A percentile compares a stretch with the other conserved stretches of the same genome.
Evolutionary conservation across 2,329 filamentous ascomycete genomes (phyloP).

Genomic region (Microcyclospora pomicola): DNA sequence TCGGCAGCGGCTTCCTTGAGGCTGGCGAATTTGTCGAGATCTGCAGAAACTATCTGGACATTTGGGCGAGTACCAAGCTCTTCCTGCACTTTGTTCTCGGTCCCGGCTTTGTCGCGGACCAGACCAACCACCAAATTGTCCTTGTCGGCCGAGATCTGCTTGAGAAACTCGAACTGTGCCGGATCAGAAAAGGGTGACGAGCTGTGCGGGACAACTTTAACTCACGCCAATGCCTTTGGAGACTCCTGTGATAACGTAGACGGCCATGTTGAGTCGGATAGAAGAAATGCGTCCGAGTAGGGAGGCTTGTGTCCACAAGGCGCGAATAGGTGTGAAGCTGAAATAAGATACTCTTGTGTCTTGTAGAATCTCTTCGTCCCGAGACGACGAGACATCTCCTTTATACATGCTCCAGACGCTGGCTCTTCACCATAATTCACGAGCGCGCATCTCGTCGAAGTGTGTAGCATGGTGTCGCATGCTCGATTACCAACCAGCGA

Average conservation of each 20-base stretch:
- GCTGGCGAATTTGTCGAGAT: constrained; percentile 28
- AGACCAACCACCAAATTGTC: constrained; percentile 23
- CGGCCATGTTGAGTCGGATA: not conserved
- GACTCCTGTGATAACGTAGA: not conserved
- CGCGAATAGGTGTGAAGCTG: too few species aligned
- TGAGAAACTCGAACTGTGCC: constrained; percentile 17
- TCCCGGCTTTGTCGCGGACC: constrained; percentile 19
- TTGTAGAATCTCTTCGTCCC: too few species aligned
- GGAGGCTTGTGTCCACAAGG: too few species aligned
- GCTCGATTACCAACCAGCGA: too few species aligned
- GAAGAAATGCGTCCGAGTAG: not conserved
- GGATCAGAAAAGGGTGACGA: not conserved
- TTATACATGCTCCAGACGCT: too few species aligned
- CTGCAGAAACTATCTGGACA: constrained; percentile 34
- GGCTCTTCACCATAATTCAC: too few species aligned
- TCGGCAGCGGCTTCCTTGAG: constrained; percentile 23
- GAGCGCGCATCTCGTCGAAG: too few species aligned
- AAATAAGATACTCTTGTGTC: too few species aligned
- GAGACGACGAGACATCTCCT: too few species aligned
- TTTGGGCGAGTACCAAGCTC: constrained; percentile 21
- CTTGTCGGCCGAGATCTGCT: constrained; percentile 16
- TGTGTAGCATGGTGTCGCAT: too few species aligned
- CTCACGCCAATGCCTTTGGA: not conserved
- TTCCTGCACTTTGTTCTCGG: constrained; percentile 8
- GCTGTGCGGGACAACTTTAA: not conserved